phyloP scores from a whole-genome alignment of 2,329 filamentous ascomycete genomes.

The Aureobasidium sp. region DNA sequence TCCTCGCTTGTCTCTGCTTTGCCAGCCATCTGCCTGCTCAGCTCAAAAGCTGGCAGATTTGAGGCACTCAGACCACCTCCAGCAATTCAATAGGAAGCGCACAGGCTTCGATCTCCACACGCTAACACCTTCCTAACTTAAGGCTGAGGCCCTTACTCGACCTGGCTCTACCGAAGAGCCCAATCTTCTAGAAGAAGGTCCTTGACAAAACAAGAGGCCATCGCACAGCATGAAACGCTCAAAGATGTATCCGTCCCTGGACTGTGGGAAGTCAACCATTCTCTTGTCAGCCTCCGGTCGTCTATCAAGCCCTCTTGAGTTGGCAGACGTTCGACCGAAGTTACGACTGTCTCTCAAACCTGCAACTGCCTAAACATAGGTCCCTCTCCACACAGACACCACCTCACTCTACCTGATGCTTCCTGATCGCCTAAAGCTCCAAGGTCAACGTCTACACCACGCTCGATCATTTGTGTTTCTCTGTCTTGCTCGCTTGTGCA shows the following conservation, averaged over 20 bases:
- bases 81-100: slow-evolving; percentile 2
- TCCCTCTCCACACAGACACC: background rate
- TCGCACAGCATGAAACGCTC: slow-evolving; percentile 3
- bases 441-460: background rate
- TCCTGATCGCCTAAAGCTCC: background rate
- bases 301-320: background rate
- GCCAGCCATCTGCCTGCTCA: background rate
- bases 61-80: slow-evolving; percentile 7
- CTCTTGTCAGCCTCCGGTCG: background rate
- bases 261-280: background rate
- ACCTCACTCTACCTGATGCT: background rate
- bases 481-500: background rate
- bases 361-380: background rate
- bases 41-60: background rate
- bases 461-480: background rate
- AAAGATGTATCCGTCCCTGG: background rate
- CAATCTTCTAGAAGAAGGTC: slow-evolving; percentile 2
- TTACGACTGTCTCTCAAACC: background rate
- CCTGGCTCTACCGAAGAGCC: background rate
- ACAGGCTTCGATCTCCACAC: slow-evolving; percentile 7
- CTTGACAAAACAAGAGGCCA: background rate
- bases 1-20: background rate
- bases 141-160: slow-evolving; percentile 10
- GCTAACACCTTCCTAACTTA: slow-evolving; percentile 10
- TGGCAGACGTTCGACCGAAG: background rate